phyloP scores from a whole-genome alignment of 148 eudicot genomes.

The Nepenthes mirabilis region DNA sequence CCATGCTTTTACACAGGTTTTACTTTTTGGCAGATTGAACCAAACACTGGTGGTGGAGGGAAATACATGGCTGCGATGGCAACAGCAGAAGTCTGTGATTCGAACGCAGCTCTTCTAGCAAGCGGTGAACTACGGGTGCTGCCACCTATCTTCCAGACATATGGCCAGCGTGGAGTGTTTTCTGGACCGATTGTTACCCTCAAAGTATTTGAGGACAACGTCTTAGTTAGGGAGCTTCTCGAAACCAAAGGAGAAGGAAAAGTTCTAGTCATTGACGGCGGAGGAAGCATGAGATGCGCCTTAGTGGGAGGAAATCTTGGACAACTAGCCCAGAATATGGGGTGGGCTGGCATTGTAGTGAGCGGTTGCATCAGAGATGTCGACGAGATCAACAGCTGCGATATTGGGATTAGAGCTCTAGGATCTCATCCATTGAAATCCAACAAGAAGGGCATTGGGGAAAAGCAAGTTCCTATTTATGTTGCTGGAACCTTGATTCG shows the following conservation, averaged over 20 bases:
- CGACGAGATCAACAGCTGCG: conserved; percentile 72
- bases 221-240: conserved; percentile 30
- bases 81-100: conserved; percentile 32
- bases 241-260: conserved; percentile 32
- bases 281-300: conserved; percentile 62
- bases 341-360: conserved; percentile 70
- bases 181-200: conserved; percentile 28
- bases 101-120: conserved; percentile 16
- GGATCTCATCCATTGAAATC: conserved; percentile 71
- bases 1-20: too few species aligned
- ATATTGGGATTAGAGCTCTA: conserved; percentile 68
- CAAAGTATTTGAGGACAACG: conserved; percentile 37
- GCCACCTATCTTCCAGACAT: conserved; percentile 26
- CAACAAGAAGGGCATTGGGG: conserved; percentile 53
- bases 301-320: conserved; percentile 65
- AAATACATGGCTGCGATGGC: conserved; percentile 17
- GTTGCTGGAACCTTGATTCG: conserved; percentile 47
- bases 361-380: conserved; percentile 77
- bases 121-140: conserved; percentile 25
- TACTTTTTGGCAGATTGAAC: too few species aligned
- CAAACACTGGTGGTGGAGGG: not conserved
- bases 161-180: conserved; percentile 23
- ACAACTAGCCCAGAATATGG: conserved; percentile 57
- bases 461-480: conserved; percentile 35
- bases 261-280: conserved; percentile 69